Conservation (phyloP, 768 basidiomycete genomes). For the Plicaturopsis crispa region DNA sequence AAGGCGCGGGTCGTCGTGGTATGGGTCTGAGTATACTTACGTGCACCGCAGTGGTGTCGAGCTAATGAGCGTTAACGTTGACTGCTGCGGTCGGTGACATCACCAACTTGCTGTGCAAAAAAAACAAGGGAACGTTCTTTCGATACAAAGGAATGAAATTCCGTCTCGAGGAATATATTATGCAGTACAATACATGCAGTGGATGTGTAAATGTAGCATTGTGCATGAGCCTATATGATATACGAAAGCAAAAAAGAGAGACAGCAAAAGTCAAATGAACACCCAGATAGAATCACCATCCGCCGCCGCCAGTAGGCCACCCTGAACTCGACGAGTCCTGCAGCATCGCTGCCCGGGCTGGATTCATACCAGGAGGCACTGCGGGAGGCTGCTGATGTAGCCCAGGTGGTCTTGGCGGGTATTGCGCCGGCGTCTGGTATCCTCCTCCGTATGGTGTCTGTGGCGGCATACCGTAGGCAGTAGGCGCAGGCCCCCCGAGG, state of each 20-base stretch:
- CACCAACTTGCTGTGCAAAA: no score
- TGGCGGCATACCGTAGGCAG: conserved; percentile 19
- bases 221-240: conserved; percentile 6
- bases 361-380: conserved; percentile 56
- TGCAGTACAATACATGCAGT: conserved; percentile 1
- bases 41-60: not conserved
- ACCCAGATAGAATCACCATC: conserved; percentile 17
- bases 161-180: conserved; percentile 18
- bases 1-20: not conserved
- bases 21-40: not conserved
- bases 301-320: conserved; percentile 25
- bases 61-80: not conserved
- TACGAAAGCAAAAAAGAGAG: conserved; percentile 13
- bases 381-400: conserved; percentile 33
- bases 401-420: conserved; percentile 17
- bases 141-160: conserved; percentile 16
- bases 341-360: conserved; percentile 59
- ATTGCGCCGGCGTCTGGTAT: conserved; percentile 30
- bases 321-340: conserved; percentile 28
- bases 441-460: conserved; percentile 27
- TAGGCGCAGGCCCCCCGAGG: conserved; percentile 16
- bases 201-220: conserved; percentile 1
- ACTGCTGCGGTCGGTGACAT: no score
- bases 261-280: conserved; percentile 8
- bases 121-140: not conserved